phyloP scores from a whole-genome alignment of 768 basidiomycete species.

The Hygrophorus russula region DNA sequence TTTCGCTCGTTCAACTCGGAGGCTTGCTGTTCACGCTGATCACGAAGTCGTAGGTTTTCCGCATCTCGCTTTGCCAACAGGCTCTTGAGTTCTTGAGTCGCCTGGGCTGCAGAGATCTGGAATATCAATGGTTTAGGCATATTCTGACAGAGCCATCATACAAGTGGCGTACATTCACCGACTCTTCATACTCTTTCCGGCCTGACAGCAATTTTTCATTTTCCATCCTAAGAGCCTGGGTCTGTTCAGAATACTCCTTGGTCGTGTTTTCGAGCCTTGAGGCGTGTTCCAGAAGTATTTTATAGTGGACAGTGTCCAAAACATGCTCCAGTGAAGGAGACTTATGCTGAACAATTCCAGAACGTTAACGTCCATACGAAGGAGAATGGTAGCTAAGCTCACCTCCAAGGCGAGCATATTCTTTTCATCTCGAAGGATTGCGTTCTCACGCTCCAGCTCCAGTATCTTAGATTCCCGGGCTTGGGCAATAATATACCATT shows the following conservation, averaged over 20 bases:
- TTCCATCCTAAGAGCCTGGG: slow-evolving; percentile 31
- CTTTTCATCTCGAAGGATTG: slow-evolving; percentile 33
- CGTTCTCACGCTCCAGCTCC: slow-evolving; percentile 35
- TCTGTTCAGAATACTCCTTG: slow-evolving; percentile 27
- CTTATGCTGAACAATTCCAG: slow-evolving; percentile 21
- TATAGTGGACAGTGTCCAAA: slow-evolving; percentile 40
- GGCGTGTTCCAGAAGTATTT: slow-evolving; percentile 42
- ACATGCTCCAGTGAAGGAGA: slow-evolving; percentile 33
- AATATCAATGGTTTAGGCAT: slow-evolving; percentile 3
- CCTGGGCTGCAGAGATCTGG: slow-evolving; percentile 30
- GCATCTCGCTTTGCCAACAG: slow-evolving; percentile 53
- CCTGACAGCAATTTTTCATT: slow-evolving; percentile 24
- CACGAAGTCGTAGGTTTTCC: slow-evolving; percentile 59
- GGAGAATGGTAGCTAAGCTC: neutral
- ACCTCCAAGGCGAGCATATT: neutral
- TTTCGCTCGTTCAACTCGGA: slow-evolving; percentile 63
- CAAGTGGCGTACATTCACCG: slow-evolving; percentile 26
- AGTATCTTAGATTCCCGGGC: slow-evolving; percentile 33
- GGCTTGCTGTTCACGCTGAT: slow-evolving; percentile 54
- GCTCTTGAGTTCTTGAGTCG: slow-evolving; percentile 51
- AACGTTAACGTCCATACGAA: neutral
- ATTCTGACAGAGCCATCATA: slow-evolving; percentile 8
- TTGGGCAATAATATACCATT: slow-evolving; percentile 30
- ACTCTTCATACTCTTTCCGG: slow-evolving; percentile 38
- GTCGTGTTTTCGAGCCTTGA: slow-evolving; percentile 32